Conservation (phyloP, 2,329 filamentous ascomycete species). For the Periconia digitata region DNA sequence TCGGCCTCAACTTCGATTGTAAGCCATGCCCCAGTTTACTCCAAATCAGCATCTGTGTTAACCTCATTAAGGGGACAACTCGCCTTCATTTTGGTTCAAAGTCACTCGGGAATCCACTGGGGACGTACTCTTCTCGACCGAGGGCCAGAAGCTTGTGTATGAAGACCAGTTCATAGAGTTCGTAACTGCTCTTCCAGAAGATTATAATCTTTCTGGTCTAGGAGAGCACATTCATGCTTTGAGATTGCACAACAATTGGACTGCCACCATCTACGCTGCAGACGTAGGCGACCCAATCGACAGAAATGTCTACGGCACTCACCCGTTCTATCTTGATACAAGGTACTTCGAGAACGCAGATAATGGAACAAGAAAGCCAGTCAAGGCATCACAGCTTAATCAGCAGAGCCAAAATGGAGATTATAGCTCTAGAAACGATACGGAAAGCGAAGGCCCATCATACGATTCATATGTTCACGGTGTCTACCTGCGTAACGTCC, state of each 20-base stretch:
- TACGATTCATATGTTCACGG: constrained; percentile 74
- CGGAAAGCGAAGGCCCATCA: constrained; percentile 44
- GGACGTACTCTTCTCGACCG: constrained; percentile 69
- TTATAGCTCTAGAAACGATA: not conserved
- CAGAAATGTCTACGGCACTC: constrained; percentile 71
- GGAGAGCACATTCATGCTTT: constrained; percentile 73
- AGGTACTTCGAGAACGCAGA: constrained; percentile 64
- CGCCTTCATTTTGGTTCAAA: constrained; percentile 59
- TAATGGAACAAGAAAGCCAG: constrained; percentile 53
- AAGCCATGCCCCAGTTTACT: constrained; percentile 1
- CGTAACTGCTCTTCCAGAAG: constrained; percentile 63
- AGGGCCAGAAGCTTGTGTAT: constrained; percentile 66
- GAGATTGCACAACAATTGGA: constrained; percentile 71
- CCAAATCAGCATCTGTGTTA: not conserved
- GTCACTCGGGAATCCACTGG: constrained; percentile 60
- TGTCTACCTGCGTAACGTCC: constrained; percentile 74
- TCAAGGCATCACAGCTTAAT: constrained; percentile 55
- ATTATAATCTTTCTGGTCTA: constrained; percentile 76
- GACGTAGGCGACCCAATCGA: constrained; percentile 68
- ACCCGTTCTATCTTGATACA: constrained; percentile 79
- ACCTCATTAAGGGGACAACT: constrained; percentile 52
- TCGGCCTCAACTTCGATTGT: constrained; percentile 53
- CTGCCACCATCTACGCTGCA: constrained; percentile 67
- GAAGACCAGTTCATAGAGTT: constrained; percentile 81
- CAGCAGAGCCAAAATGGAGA: constrained; percentile 7